Base-by-base conservation (phyloP, 768 basidiomycete genomes). In the Tephrocybe rancida region DNA sequence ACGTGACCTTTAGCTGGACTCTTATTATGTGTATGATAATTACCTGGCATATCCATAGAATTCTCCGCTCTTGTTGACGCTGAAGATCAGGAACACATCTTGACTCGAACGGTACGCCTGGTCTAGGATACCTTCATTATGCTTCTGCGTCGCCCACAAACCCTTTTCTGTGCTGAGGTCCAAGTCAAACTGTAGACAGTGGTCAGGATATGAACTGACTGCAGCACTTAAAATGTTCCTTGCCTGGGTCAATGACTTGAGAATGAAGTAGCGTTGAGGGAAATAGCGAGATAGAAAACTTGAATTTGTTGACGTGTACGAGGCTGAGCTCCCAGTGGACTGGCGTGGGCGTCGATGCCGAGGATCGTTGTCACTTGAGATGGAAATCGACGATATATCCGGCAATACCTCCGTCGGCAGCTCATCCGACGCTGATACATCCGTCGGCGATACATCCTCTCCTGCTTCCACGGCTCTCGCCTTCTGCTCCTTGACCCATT, bases 11-110 rank as follows among this genome's bases (percentile, higher is more conserved):
- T 2, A 46, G 27, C 25, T 21, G 24, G n/a, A 29, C 24, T 35
- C 7, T 18, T n/a, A 24, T 4, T 46, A 9, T 4, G 27, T 11
- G 38, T 21, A 14, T 18, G 29, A 16, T 22, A 71, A 75, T 55
- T 70, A 93, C 86, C 81, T 84, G 10, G 92, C 95, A 65, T 92
- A 95, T 19, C 95, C 95, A 63, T 89, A 97, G 65, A 97, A 98
- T 67, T 93, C 92, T 30, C 96, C 94, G 52, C 89, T 90, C 67
- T 89, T 92, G 72, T 98, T 98, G 16, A 91, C 96, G 30, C 94
- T 83, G 61, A 98, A 98, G 52, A 98, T 85, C 39, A 98, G 79
- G 63, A 79, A 90, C 3, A 98, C 95, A 22, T 95, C 90, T 58
- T 82, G 80, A 57, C 88, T 88, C 2, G 93, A 97, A n/a, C 95